Percentiles rank a stretch among this genome's conserved stretches.
Conservation (phyloP, 2,329 filamentous ascomycete species). For the Ophiocordyceps unilateralis region DNA sequence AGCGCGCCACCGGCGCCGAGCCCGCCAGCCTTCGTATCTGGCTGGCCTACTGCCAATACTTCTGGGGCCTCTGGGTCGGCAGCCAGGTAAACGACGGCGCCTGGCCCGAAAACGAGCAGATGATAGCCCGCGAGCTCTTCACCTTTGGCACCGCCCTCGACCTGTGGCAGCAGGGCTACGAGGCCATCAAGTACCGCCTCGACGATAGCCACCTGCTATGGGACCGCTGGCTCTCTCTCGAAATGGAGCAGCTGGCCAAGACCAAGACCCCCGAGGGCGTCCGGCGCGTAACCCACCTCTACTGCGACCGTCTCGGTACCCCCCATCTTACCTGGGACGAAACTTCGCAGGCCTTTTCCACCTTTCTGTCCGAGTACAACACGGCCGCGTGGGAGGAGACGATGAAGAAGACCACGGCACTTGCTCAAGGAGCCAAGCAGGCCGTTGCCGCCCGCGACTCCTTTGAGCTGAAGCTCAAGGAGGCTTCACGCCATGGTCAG, state of each 20-base stretch:
- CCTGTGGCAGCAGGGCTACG: constrained; percentile 55
- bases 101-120: constrained; percentile 51
- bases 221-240: constrained; percentile 60
- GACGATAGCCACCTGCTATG: constrained; percentile 64
- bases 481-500: constrained; percentile 39
- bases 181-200: constrained; percentile 55
- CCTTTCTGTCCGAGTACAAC: constrained; percentile 56
- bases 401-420: constrained; percentile 51
- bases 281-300: constrained; percentile 49
- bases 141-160: constrained; percentile 47
- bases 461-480: constrained; percentile 48
- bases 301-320: constrained; percentile 50
- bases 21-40: constrained; percentile 58
- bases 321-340: constrained; percentile 61
- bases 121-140: constrained; percentile 55
- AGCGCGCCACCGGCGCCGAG: constrained; percentile 52
- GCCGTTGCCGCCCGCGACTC: constrained; percentile 44
- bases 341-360: constrained; percentile 59
- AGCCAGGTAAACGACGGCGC: constrained; percentile 35
- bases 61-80: constrained; percentile 52
- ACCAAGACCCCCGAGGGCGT: constrained; percentile 38
- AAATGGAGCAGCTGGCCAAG: constrained; percentile 48
- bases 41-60: constrained; percentile 63
- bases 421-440: constrained; percentile 46
- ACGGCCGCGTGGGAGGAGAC: constrained; percentile 53